Base-by-base conservation (phyloP, 148 eudicot species). In the Fagopyrum homotropicum region DNA sequence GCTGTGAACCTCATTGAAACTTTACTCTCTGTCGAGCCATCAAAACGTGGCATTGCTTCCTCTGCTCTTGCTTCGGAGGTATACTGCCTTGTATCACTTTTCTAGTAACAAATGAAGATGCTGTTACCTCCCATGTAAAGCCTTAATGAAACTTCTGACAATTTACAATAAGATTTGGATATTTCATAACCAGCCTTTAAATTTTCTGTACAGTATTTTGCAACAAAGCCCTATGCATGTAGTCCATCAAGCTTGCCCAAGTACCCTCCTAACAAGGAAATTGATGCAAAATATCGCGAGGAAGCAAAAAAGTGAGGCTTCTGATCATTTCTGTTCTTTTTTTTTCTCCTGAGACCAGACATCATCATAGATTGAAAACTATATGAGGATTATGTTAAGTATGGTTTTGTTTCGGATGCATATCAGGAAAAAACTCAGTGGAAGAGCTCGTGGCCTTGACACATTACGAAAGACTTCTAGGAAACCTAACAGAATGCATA, bases 181-280 rank as follows among this genome's bases (percentile, higher is more conserved):
- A 68, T 48, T 72, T 49, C 60, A 45, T 73, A 7, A 16, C 57
- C 35, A 47, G 76, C 26, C 17, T 11, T 60, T 76, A n/a, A 40
- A 43, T 64, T 64, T 64, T 14, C 7, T 64, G 45, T 5, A 35
- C 87, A 93, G 98, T 93, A 91, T 79, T 91, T 93, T 84, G 79
- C 69, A 52, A 81, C 86, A 74, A 91, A 83, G 85, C 98, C 98
- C 11, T 83, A 91, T 81, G 97, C 98, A 10, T 93, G 98, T 75
- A 93, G 89, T 60, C 92, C 97, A 43, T 88, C 88, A 73, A 87
- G 85, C 79, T 82, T 93, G 87, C 97, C 97, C 60, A 86, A 88
- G 52, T 93, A 93, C 77, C 87, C 91, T 40, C 97, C 98, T 22
- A 91, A 87, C 80, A 93, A 93, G 78, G 98, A 93, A 84, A 91